Evolutionary conservation across 2,329 filamentous ascomycete genomes (phyloP).

Genomic region (Alternaria tenuissima): DNA sequence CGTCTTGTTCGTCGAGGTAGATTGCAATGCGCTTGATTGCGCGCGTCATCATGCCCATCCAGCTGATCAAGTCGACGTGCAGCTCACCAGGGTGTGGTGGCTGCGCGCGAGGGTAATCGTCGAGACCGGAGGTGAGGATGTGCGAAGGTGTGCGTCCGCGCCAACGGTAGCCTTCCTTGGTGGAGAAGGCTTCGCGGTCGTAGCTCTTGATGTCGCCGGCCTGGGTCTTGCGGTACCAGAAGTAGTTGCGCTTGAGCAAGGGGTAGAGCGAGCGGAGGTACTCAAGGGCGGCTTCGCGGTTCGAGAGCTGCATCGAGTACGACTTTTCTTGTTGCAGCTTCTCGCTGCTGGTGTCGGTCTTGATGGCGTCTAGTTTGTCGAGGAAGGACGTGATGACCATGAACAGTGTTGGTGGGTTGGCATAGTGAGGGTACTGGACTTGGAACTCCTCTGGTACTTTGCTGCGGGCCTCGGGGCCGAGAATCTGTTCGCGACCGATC

Average conservation of each 20-base stretch:
- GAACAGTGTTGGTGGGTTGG: slow-evolving; percentile 95
- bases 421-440: slow-evolving; percentile 94
- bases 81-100: slow-evolving; percentile 95
- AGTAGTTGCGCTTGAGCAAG: slow-evolving; percentile 84
- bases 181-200: slow-evolving; percentile 85
- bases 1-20: slow-evolving; percentile 77
- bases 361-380: slow-evolving; percentile 71
- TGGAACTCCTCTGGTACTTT: slow-evolving; percentile 95
- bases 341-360: slow-evolving; percentile 43
- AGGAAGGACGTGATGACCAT: slow-evolving; percentile 86
- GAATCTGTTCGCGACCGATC: slow-evolving; percentile 96
- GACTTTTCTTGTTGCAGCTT: slow-evolving; percentile 50
- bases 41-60: slow-evolving; percentile 96
- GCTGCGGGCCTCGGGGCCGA: slow-evolving; percentile 88
- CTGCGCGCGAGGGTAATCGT: slow-evolving; percentile 94
- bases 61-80: slow-evolving; percentile 92
- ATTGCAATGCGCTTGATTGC: slow-evolving; percentile 82
- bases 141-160: slow-evolving; percentile 86
- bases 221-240: slow-evolving; percentile 95
- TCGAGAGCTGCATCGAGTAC: slow-evolving; percentile 71
- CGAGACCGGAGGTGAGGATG: slow-evolving; percentile 89
- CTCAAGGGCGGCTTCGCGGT: slow-evolving; percentile 70
- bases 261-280: slow-evolving; percentile 85
- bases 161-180: slow-evolving; percentile 95
- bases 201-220: slow-evolving; percentile 89